Base-by-base conservation (phyloP, 2,329 filamentous ascomycete species). In the Tympanopsis confertula region DNA sequence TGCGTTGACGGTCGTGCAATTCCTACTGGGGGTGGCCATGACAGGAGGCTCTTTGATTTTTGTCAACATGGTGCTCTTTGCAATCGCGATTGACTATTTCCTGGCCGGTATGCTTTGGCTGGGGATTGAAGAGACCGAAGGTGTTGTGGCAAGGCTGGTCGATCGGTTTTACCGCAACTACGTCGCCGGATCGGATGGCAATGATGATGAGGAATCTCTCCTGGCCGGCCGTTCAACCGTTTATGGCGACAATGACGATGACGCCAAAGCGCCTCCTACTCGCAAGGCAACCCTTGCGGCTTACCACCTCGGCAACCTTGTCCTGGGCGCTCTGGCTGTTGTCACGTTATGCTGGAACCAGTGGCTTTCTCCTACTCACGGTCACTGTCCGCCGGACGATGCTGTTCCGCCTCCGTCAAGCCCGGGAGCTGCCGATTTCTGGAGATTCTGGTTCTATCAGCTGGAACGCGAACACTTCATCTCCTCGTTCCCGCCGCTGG, bases 271-370 rank as follows among this genome's bases (percentile, higher is more conserved):
- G n/a, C n/a, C n/a, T n/a, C n/a, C n/a, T n/a, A n/a, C n/a, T n/a
- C n/a, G n/a, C n/a, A n/a, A n/a, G n/a, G n/a, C n/a, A n/a, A n/a
- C n/a, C n/a, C n/a, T n/a, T n/a, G n/a, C n/a, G n/a, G n/a, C n/a
- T n/a, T 66, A 61, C 61, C 59, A 62, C 28, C 5, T 56, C 1
- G 60, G 63, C 43, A 68, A 67, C 40, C 39, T 38, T 2, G 7
- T 57, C 7, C 49, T 68, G 4, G 37, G 59, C 3, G 44, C 43
- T 2, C 41, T 66, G 12, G 49, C 49, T 5, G 22, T 54, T 1
- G 44, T 65, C 4, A 54, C 63, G 2, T 65, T 66, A 15, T 63
- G 54, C 49, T 68, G 63, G 63, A 68, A 68, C 38, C 52, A 62
- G 17, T 66, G 63, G 63, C 47, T 66, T 1, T 65, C 63, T 2